Percentiles rank a stretch among this genome's conserved stretches.
These are phyloP conservation scores for Rhodotorula graminis DNA, from an alignment of 768 basidiomycete species.

Conservation along the genomic window DNA sequence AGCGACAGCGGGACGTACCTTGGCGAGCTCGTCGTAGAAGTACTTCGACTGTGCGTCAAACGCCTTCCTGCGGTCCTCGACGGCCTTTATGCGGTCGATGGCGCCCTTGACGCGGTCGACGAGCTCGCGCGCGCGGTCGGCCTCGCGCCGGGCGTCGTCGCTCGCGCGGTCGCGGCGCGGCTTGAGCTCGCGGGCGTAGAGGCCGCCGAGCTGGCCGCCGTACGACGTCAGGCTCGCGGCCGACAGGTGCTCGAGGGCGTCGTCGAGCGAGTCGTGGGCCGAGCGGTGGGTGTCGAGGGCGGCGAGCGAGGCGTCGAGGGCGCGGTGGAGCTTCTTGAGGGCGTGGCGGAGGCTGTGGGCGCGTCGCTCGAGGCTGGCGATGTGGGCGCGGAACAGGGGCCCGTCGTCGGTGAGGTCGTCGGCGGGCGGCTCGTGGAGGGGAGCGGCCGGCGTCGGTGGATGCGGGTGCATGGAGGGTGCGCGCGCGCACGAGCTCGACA, in stretches of 20 bases:
- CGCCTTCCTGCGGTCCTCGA: slow-evolving; percentile 30
- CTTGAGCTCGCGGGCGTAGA: slow-evolving; percentile 13
- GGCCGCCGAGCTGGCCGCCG: slow-evolving; percentile 20
- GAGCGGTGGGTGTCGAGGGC: slow-evolving; percentile 5
- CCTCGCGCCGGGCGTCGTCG: slow-evolving; percentile 1
- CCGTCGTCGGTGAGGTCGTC: slow-evolving; percentile 32
- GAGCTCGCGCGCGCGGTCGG: slow-evolving; percentile 20
- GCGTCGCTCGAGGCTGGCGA: slow-evolving; percentile 33
- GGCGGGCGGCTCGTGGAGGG: neutral
- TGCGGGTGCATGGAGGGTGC: neutral
- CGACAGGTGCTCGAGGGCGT: slow-evolving; percentile 28
- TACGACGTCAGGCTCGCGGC: neutral
- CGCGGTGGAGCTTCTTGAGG: slow-evolving; percentile 32
- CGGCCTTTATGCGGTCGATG: slow-evolving; percentile 31
- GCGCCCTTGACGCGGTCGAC: slow-evolving; percentile 24
- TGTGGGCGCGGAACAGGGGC: slow-evolving; percentile 33
- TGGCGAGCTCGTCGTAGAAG: slow-evolving; percentile 37
- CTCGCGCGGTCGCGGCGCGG: slow-evolving; percentile 6
- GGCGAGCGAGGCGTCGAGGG: slow-evolving; percentile 4
- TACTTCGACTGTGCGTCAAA: slow-evolving; percentile 37
- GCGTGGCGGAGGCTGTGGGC: slow-evolving; percentile 13
- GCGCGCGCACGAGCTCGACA: too few relatives aligned
- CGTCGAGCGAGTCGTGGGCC: slow-evolving; percentile 33
- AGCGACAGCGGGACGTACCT: slow-evolving; percentile 16
- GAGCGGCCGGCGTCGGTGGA: too few relatives aligned